A percentile compares a stretch with the other conserved stretches of the same genome.
These are phyloP conservation scores for Suillus tomentosus DNA, from an alignment of 768 basidiomycete genomes.

Conservation along the genomic window DNA sequence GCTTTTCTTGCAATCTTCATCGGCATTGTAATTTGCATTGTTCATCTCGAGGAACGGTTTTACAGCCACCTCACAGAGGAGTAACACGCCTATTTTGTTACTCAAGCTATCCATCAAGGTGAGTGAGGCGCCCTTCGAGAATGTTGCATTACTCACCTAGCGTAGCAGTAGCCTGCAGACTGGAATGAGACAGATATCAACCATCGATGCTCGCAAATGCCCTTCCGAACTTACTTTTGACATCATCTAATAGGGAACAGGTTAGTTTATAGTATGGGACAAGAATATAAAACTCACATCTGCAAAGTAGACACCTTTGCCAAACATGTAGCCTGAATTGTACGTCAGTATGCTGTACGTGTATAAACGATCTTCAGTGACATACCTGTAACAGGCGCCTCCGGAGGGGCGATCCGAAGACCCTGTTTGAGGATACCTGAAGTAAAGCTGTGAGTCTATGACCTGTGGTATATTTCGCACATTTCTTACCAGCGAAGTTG, in stretches of 20 bases:
- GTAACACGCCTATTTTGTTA: constrained; percentile 51
- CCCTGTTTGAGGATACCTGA: constrained; percentile 62
- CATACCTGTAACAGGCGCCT: constrained; percentile 53
- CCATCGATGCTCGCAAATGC: background rate
- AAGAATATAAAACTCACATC: constrained; percentile 42
- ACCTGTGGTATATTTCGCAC: background rate
- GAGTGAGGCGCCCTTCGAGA: constrained; percentile 5
- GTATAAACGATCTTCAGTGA: background rate
- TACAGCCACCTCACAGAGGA: constrained; percentile 62
- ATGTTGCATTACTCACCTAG: constrained; percentile 38
- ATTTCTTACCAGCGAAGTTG: constrained; percentile 54
- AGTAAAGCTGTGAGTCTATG: background rate
- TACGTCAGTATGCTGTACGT: constrained; percentile 6
- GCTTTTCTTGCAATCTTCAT: constrained; percentile 43
- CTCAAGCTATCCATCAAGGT: constrained; percentile 42
- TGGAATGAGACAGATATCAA: constrained; percentile 18
- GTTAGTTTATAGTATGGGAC: background rate
- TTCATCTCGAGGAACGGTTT: constrained; percentile 54
- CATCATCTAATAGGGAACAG: constrained; percentile 53
- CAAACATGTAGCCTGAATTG: constrained; percentile 56
- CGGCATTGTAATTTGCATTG: constrained; percentile 52
- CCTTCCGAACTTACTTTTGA: constrained; percentile 46
- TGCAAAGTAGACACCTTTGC: constrained; percentile 67
- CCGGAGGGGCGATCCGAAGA: constrained; percentile 64
- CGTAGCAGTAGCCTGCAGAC: constrained; percentile 60